Evolutionary conservation across 495 filamentous ascomycete genomes (phyloP), one percentile per base, ranked within the genome.

Genomic region (Penicillium soppii): DNA sequence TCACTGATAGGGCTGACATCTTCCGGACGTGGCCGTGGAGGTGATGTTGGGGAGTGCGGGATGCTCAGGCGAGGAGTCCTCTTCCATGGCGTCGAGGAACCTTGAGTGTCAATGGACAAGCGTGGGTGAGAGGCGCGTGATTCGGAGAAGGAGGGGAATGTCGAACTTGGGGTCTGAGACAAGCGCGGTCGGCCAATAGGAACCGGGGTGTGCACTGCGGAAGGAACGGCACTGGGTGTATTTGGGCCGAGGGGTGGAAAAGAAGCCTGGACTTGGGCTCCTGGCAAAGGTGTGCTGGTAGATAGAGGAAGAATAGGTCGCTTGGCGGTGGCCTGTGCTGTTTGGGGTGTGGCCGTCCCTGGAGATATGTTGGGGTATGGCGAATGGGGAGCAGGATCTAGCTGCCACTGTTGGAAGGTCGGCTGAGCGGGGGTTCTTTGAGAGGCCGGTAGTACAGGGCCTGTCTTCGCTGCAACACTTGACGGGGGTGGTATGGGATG

Each of bases 1-100:
- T 81, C 78, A 47, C 78, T 81, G 41, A 81, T 78, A 0, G 78
- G 78, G 59, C 78, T 81, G 7, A 81, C 70, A 49, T 77, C 76
- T 33, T 75, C 76, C 8, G 68, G 73, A 5, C 63, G 63, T 47
- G 78, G 78, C 4, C 74, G 68, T 43, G 66, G 59, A 6, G 78
- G 77, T 19, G 78, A 79, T 21, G 60, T 59, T 25, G 75, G 72
- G 7, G 74, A 73, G 4, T 63, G 45, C 4, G 73, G 65, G 29
- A 78, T 58, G 5, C 66, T 75, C 47, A 68, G 29, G 17, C 61
- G 61, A 9, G 70, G 70, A 26, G 67, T 65, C 39, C 61, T 58
- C 51, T 79, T 81, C 76, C 77, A 81, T 25, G 72, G 78, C 0
- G 76, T 81, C 6, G 65, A 65, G 7, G 77, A 76, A 5, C 67